Base-by-base conservation (phyloP, 768 basidiomycete species). In the Butyriboletus loyo region DNA sequence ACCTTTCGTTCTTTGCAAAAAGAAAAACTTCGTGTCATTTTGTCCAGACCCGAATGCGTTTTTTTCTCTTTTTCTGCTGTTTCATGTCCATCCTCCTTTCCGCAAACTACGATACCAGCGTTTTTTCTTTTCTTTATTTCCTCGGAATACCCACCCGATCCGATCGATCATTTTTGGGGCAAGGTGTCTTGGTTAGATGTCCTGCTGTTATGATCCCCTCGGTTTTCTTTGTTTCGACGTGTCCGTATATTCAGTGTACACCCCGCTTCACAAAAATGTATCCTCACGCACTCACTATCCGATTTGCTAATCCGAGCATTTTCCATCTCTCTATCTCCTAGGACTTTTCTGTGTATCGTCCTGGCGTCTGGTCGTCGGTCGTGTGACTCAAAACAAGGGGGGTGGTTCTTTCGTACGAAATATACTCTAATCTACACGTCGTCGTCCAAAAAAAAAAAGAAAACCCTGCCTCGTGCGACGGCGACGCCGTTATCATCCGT, bases 261-360 rank as follows among this genome's bases (percentile, higher is more conserved):
- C 45, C 46, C 51, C 38, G 32, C 49, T n/a, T n/a, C n/a, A n/a
- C n/a, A n/a, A 50, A 28, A 43, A 53, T 64, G 64, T 64, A 62
- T 63, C 43, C 50, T 50, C 61, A 53, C 45, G 25, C 50, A 66
- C 43, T 32, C 43, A 53, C 43, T 60, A 59, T 62, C 49, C 19
- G 13, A 65, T 8, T 32, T 32, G 31, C 31, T 11, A 32, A 61
- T 51, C 10, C 34, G 2, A 34, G 30, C 34, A 28, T 31, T 31
- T 24, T n/a, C 30, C 41, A 9, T 34, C n/a, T 24, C 7, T 13
- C n/a, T 15, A n/a, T 50, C 35, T 43, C 40, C 11, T 19, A 15
- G 19, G 42, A 24, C 17, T 17, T 32, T 19, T 0, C 10, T 19
- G n/a, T 19, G 2, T 1, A 24, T 14, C 24, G 40, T 41, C 17